Conservation (phyloP, 768 basidiomycete species). For the Mycena epipterygia region DNA sequence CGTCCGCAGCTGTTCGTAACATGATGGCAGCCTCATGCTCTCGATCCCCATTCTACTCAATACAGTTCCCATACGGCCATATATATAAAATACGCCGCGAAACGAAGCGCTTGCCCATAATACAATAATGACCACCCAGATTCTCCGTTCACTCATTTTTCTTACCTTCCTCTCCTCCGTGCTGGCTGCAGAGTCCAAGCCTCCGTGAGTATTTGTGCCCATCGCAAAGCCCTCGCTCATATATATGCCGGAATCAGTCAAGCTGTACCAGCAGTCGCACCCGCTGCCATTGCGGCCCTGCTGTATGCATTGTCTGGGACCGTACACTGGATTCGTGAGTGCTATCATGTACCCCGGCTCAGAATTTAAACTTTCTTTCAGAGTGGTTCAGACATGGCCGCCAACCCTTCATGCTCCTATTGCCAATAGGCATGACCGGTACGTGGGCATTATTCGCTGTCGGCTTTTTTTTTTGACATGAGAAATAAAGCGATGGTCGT, state of each 20-base stretch:
- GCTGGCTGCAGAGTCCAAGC: not conserved
- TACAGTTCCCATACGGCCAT: no score
- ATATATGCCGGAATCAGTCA: not conserved
- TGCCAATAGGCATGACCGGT: not conserved
- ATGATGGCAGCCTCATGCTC: no score
- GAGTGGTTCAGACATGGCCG: not conserved
- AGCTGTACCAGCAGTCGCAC: not conserved
- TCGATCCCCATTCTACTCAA: no score
- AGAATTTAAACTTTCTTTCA: not conserved
- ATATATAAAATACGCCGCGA: no score
- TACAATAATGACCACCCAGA: not conserved
- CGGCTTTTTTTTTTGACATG: not conserved
- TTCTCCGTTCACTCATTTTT: not conserved
- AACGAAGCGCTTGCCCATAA: not conserved
- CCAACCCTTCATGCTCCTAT: not conserved
- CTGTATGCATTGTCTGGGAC: not conserved
- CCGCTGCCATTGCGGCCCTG: not conserved
- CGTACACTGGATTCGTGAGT: not conserved
- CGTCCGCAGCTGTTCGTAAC: no score
- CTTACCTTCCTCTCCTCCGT: not conserved
- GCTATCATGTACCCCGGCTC: not conserved
- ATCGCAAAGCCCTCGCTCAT: not conserved
- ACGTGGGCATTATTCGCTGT: not conserved
- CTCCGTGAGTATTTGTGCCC: not conserved
- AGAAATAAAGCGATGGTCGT: not conserved